Base-by-base conservation (phyloP, 208 protist species). In the Crithidia fasciculata region DNA sequence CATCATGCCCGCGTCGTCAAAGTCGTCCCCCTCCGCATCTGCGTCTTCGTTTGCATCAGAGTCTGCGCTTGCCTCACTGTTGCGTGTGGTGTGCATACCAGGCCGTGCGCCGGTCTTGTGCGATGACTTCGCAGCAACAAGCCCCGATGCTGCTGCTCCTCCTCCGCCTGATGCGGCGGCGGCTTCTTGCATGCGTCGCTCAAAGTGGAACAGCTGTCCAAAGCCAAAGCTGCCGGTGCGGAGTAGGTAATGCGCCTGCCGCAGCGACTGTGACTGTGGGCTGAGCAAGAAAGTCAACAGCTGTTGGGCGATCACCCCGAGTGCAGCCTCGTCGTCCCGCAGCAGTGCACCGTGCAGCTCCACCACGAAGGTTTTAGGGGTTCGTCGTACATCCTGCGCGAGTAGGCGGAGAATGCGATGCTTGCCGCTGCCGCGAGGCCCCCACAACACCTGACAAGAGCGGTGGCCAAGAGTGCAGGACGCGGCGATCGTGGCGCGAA, bases 401-500 rank as follows among this genome's bases (percentile, higher is more conserved):
- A 94, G 70, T 9, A 92, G 78, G 6, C 89, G 87, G 16, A 94
- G 57, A 37, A 94, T 69, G n/a, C 85, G 89, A 50, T 91, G 87
- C 76, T 91, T 87, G 15, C 90, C 90, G 61, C 84, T 84, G 8
- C 90, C 90, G 8, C 82, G 74, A 37, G 90, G 87, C 10, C 90
- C 90, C 90, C 90, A 95, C 39, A 95, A 47, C 7, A 78, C 81
- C 64, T 95, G 90, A 52, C 90, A 95, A 19, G 90, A 92, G 10
- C 90, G 90, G 57, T 95, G 87, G 7, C 87, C 83, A 13, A 95
- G 77, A 3, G 84, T 60, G 71, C 87, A 91, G 16, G 90, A 90
- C 12, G 87, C 85, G 44, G 87, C 85, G 70, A 95, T 86, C 52
- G 90, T 86, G 55, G 83, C 88, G 16, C 87, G 83, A 50, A 95